These are phyloP conservation scores for Thielaviopsis euricoi DNA, from an alignment of 2,329 filamentous ascomycete species.

Conservation along the genomic window DNA sequence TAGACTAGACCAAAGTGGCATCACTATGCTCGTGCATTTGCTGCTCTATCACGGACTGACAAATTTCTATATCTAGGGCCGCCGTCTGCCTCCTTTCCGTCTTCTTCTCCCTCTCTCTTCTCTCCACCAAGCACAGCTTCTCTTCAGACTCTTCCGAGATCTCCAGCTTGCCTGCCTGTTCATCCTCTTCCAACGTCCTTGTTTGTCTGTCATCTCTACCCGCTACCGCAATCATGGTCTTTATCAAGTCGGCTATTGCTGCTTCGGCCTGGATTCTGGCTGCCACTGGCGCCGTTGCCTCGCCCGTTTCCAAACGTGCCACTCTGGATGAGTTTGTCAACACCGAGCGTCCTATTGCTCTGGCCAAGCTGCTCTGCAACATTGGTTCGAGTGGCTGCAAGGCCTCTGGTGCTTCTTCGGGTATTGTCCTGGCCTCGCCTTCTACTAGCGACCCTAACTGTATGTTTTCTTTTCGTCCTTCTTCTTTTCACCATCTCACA, in stretches of 20 bases:
- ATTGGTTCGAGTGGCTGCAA: constrained; percentile 39
- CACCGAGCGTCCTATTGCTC: constrained; percentile 33
- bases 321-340: constrained; percentile 33
- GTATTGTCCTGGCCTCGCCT: constrained; percentile 41
- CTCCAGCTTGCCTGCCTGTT: constrained; percentile 5
- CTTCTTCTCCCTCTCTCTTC: constrained; percentile 4
- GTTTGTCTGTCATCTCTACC: neutral
- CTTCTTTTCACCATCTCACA: neutral
- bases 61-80: constrained; percentile 11
- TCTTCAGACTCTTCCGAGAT: constrained; percentile 1
- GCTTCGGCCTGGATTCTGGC: constrained; percentile 9
- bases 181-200: neutral
- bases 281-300: constrained; percentile 9
- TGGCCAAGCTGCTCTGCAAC: constrained; percentile 38
- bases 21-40: neutral
- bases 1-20: neutral
- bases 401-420: constrained; percentile 28
- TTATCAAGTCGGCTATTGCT: constrained; percentile 7
- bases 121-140: constrained; percentile 10
- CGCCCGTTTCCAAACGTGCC: constrained; percentile 7
- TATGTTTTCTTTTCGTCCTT: constrained; percentile 24
- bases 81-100: constrained; percentile 3
- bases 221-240: constrained; percentile 6
- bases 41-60: constrained; percentile 1
- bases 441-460: constrained; percentile 37